Conservation (phyloP, 192 early-diverging fungal species). For the Backusella psychrophila region DNA sequence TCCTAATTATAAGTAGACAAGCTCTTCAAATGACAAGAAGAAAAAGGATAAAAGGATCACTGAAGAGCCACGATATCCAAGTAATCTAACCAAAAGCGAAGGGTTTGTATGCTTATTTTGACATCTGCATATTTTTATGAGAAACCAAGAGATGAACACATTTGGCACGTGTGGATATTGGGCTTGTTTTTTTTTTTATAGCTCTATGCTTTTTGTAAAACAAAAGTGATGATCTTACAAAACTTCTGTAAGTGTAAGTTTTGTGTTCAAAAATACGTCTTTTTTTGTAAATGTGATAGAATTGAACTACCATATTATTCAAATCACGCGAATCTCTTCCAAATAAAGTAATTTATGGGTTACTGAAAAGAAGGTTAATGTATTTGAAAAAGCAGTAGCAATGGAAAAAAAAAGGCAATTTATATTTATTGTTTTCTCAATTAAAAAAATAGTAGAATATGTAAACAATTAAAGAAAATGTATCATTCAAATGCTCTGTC, state of each 20-base stretch:
- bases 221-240: background rate
- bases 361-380: background rate
- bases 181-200: background rate
- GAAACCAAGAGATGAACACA: background rate
- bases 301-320: background rate
- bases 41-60: background rate
- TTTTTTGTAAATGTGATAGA: background rate
- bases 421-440: too few relatives aligned
- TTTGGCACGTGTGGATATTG: background rate
- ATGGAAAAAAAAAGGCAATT: background rate
- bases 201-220: background rate
- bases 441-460: background rate
- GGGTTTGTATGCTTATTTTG: background rate
- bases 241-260: background rate
- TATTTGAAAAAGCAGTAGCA: background rate
- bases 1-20: background rate
- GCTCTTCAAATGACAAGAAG: background rate
- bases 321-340: background rate
- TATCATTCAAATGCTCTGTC: background rate
- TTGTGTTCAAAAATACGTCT: background rate
- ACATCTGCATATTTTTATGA: background rate
- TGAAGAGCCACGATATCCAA: background rate
- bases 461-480: background rate
- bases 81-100: background rate
- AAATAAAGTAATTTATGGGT: background rate